Evolutionary conservation across 495 filamentous ascomycete species (phyloP), one percentile per base, ranked within the genome.

Genomic region (Monascus purpureus): DNA sequence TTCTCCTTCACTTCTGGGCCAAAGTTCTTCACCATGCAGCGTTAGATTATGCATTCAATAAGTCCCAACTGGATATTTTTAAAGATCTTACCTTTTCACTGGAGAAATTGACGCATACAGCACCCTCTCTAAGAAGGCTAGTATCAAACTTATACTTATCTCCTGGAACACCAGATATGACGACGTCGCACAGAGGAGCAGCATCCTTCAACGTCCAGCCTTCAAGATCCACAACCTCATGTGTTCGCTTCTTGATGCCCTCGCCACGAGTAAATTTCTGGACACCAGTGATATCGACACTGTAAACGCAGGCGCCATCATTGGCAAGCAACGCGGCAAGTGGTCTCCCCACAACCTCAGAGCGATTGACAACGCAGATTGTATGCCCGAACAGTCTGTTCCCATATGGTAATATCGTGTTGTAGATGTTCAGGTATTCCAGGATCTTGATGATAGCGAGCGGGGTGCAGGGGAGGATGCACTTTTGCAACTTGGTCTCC

Each of bases 21-120:
- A 54, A 97, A 97, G 59, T 97, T 97, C 68, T 79, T 25, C 7
- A 26, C n/a, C 11, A 15, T 27, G 7, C 29, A 20, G 32, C 41
- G 17, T 43, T 19, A 24, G 14, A 31, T 8, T 12, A 14, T 13
- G 5, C 3, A 24, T 15, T 41, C 16, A 14, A 25, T 19, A n/a
- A 26, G 13, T 5, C n/a, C n/a, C n/a, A n/a, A n/a, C n/a, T n/a
- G n/a, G n/a, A n/a, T n/a, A n/a, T n/a, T n/a, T n/a, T n/a, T n/a
- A 28, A 17, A 9, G 16, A 14, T 23, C 55, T 28, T 44, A 77
- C 73, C 71, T 86, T 86, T 51, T 85, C 85, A 25, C 80, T 92
- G 11, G 85, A 93, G 56, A 97, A 95, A 56, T 97, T 97, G 55
- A 97, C 81, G 60, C 90, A 97, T 13, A 93, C 82, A 25, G 81